Percentiles rank a stretch among this genome's conserved stretches.
phyloP scores from a whole-genome alignment of 148 eudicot species.

The Talinum fruticosum region DNA sequence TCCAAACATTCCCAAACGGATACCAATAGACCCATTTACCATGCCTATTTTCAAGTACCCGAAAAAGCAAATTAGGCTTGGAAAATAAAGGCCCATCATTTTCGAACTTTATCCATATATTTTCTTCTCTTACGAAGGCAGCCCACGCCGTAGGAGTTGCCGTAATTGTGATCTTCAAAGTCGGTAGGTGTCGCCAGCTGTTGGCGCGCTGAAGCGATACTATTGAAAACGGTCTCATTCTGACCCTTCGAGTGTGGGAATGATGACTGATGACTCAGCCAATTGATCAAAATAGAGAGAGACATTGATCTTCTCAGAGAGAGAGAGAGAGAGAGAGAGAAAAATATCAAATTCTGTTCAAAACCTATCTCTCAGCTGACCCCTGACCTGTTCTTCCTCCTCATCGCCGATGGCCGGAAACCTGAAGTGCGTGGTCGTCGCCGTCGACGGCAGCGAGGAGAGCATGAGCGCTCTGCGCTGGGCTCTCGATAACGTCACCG shows the following conservation, averaged over 20 bases:
- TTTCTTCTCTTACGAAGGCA: neutral
- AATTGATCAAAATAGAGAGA: too few relatives aligned
- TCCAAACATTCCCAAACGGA: too few relatives aligned
- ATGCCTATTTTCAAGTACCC: too few relatives aligned
- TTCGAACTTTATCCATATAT: neutral
- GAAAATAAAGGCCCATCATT: neutral
- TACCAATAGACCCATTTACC: too few relatives aligned
- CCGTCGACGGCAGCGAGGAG: slow-evolving; percentile 87
- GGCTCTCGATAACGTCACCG: slow-evolving; percentile 66
- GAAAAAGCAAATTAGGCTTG: too few relatives aligned
- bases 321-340: neutral
- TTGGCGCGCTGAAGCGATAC: slow-evolving; percentile 11
- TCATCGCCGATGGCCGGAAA: slow-evolving; percentile 25
- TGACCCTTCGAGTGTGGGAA: neutral
- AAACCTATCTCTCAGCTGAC: neutral
- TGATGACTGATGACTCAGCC: too few relatives aligned
- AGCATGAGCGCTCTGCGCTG: slow-evolving; percentile 75
- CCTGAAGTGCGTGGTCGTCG: slow-evolving; percentile 52
- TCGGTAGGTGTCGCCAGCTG: neutral
- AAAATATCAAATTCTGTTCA: neutral
- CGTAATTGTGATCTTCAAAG: neutral
- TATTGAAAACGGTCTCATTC: neutral
- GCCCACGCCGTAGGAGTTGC: neutral
- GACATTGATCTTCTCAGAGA: too few relatives aligned
- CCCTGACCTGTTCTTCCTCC: neutral